Conservation (phyloP, 164 flowering plant genomes). For the Stephania japonica region DNA sequence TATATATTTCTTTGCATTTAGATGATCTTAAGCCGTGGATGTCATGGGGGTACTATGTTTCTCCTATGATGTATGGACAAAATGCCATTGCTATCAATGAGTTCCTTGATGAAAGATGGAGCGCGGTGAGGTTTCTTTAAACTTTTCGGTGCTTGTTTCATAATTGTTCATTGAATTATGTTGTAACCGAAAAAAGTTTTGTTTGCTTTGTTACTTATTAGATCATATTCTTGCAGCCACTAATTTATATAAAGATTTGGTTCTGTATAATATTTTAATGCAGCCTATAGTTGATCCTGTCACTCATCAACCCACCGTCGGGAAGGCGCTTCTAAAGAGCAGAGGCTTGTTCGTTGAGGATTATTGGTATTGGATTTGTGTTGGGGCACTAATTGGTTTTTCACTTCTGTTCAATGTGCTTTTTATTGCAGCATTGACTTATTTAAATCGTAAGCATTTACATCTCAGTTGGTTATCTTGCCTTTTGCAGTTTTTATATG, state of each 20-base stretch:
- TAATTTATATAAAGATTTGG: not conserved
- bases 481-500: not conserved
- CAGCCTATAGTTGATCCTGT: constrained; percentile 38
- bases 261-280: not conserved
- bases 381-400: constrained; percentile 44
- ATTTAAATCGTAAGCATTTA: constrained; percentile 36
- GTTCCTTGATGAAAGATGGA: constrained; percentile 59
- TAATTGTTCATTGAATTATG: not conserved
- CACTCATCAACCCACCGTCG: constrained; percentile 37
- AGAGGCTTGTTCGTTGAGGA: constrained; percentile 43
- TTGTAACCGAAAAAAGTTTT: not conserved
- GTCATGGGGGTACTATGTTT: constrained; percentile 40
- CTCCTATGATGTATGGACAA: constrained; percentile 59
- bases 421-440: constrained; percentile 46
- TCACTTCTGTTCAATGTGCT: constrained; percentile 47
- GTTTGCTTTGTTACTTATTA: not conserved
- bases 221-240: not conserved
- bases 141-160: not conserved
- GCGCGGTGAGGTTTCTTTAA: constrained; percentile 25
- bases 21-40: constrained; percentile 50
- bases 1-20: constrained; percentile 13
- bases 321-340: constrained; percentile 39
- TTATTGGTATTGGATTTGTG: constrained; percentile 55
- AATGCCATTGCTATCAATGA: constrained; percentile 53
- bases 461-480: not conserved